phyloP scores from a whole-genome alignment of 768 basidiomycete genomes.

The Agaricus blazei region DNA sequence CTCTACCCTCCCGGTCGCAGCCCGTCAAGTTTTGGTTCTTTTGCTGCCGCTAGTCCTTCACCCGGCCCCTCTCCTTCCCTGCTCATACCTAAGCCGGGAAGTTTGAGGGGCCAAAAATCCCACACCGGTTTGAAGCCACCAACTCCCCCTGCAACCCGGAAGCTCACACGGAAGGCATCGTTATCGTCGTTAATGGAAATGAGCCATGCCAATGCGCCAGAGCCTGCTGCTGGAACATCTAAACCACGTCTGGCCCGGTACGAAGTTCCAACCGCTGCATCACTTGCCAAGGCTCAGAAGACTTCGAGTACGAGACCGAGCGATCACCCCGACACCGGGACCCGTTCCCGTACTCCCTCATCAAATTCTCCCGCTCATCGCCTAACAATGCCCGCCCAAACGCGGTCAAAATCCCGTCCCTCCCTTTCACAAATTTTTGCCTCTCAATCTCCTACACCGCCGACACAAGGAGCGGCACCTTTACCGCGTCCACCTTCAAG shows the following conservation, averaged over 20 bases:
- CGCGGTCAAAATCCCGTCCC: conserved; percentile 68
- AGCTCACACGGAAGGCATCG: conserved; percentile 72
- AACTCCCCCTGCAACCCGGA: conserved; percentile 60
- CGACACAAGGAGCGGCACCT: conserved; percentile 41
- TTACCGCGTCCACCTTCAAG: conserved; percentile 58
- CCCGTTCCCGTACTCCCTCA: conserved; percentile 76
- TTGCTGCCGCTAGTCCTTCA: conserved; percentile 42
- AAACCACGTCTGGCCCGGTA: conserved; percentile 42
- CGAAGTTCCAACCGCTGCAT: conserved; percentile 76
- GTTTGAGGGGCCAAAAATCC: conserved; percentile 80
- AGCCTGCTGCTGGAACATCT: conserved; percentile 32
- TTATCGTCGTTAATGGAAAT: conserved; percentile 62
- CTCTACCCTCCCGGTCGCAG: conserved; percentile 49
- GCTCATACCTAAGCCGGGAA: conserved; percentile 64
- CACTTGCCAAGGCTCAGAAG: conserved; percentile 68
- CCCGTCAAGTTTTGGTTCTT: conserved; percentile 52
- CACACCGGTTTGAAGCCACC: conserved; percentile 77
- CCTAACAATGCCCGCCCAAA: conserved; percentile 84
- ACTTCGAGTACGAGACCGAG: conserved; percentile 60
- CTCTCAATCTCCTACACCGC: conserved; percentile 27
- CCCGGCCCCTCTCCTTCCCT: conserved; percentile 47
- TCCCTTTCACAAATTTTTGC: conserved; percentile 76
- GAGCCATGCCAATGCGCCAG: conserved; percentile 49
- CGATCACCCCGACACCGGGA: conserved; percentile 70
- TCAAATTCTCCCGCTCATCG: conserved; percentile 72